Evolutionary conservation across 2,329 filamentous ascomycete genomes (phyloP).

Genomic region (Penicillium sumatraense): DNA sequence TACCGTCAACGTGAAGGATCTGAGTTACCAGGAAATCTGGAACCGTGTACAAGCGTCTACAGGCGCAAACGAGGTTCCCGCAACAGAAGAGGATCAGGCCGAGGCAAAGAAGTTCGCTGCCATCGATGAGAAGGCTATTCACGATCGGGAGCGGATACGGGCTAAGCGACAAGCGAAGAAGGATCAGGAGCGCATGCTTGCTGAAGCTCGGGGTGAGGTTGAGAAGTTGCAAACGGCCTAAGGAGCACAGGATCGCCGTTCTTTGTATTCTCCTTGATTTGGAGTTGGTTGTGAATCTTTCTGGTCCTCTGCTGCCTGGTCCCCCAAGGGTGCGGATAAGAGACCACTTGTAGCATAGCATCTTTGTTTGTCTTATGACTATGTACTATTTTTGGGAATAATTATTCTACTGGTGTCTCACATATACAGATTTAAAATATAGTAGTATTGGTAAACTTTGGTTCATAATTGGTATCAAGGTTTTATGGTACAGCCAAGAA

Average conservation of each 20-base stretch:
- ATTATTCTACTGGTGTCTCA: conserved; percentile 2
- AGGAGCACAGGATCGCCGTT: conserved; percentile 13
- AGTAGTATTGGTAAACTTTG: background rate
- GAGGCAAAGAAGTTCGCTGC: conserved; percentile 42
- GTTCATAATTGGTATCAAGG: conserved; percentile 15
- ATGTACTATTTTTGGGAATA: conserved; percentile 29
- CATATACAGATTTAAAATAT: background rate
- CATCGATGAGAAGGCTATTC: conserved; percentile 40
- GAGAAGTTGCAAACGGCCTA: conserved; percentile 45
- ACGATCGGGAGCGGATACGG: conserved; percentile 44
- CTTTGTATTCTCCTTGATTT: conserved; percentile 1
- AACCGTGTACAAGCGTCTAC: conserved; percentile 47
- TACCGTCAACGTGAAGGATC: conserved; percentile 44
- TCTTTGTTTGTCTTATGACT: conserved; percentile 22
- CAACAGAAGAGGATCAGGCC: conserved; percentile 39
- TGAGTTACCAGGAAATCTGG: conserved; percentile 49
- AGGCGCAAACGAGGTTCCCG: conserved; percentile 41
- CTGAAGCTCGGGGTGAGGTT: conserved; percentile 49
- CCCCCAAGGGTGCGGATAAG: conserved; percentile 5
- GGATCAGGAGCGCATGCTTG: conserved; percentile 51
- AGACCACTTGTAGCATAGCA: conserved; percentile 31
- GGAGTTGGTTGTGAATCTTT: conserved; percentile 7
- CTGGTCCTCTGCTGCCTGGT: conserved; percentile 11
- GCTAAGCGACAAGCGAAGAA: conserved; percentile 48
- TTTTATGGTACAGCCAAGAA: background rate